Conservation (phyloP, 495 filamentous ascomycete species). For the Elaphomyces granulatus region DNA sequence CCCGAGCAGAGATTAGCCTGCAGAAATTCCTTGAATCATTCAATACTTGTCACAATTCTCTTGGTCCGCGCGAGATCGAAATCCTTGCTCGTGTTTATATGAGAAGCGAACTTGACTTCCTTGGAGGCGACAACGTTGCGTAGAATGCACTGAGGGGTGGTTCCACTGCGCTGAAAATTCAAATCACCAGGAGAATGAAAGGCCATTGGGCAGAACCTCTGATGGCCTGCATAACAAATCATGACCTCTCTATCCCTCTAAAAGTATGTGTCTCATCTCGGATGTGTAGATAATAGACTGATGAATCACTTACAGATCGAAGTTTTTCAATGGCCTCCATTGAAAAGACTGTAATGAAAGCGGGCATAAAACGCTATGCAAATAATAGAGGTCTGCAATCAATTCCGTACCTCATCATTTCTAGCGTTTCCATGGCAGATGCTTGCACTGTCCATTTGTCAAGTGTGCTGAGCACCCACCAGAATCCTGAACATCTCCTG, state of each 20-base stretch:
- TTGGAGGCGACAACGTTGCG: conserved; percentile 7
- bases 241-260: not conserved
- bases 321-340: conserved; percentile 5
- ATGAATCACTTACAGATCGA: conserved; percentile 5
- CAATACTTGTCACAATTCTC: conserved; percentile 25
- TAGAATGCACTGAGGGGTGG: too few species aligned
- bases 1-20: conserved; percentile 23
- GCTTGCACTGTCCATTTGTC: conserved; percentile 29
- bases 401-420: conserved; percentile 30
- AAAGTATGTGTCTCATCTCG: too few species aligned
- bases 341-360: conserved; percentile 7
- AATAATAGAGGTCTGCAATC: conserved; percentile 31
- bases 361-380: conserved; percentile 16
- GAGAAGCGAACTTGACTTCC: conserved; percentile 22
- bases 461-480: conserved; percentile 28
- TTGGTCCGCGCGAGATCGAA: conserved; percentile 29
- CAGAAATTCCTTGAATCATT: conserved; percentile 31
- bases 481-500: conserved; percentile 27
- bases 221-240: not conserved
- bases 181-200: conserved; percentile 8
- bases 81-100: conserved; percentile 29
- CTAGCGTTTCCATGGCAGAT: conserved; percentile 22
- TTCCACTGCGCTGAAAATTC: conserved; percentile 2
- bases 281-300: too few species aligned
- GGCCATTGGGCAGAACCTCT: not conserved